These are phyloP conservation scores for Chlorella variabilis DNA, from an alignment of 163 green algal genomes.

Conservation along the genomic window DNA sequence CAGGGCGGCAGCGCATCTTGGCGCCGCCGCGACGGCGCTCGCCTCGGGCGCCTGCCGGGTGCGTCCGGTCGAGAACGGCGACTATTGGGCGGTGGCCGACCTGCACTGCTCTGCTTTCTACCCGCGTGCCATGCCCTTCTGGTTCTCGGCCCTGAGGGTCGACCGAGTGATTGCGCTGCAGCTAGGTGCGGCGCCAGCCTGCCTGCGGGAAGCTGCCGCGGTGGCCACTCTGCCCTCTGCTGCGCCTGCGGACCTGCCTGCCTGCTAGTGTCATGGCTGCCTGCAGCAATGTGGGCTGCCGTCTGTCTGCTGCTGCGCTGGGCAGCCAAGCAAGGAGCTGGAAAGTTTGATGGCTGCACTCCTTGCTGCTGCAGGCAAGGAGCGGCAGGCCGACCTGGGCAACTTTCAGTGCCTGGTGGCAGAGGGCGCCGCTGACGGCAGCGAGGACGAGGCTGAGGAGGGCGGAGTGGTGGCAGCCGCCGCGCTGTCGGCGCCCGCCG, in stretches of 20 bases:
- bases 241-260: no score
- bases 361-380: conserved; percentile 3
- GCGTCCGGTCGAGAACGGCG: neutral
- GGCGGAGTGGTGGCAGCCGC: no score
- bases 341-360: no score
- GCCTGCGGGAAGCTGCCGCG: no score
- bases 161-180: conserved; percentile 36
- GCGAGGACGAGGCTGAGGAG: neutral
- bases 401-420: conserved; percentile 30
- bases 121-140: conserved; percentile 26
- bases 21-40: neutral
- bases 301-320: no score
- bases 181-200: conserved; percentile 1
- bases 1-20: neutral
- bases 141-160: conserved; percentile 21
- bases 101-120: conserved; percentile 42
- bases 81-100: conserved; percentile 32
- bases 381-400: neutral
- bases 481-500: no score
- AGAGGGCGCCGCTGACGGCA: neutral
- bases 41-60: neutral
- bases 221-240: no score
- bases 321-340: no score
- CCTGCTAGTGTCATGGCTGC: no score
- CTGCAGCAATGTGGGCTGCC: no score